phyloP scores from a whole-genome alignment of 129 eudicot species.

The Artemisia tridentata region DNA sequence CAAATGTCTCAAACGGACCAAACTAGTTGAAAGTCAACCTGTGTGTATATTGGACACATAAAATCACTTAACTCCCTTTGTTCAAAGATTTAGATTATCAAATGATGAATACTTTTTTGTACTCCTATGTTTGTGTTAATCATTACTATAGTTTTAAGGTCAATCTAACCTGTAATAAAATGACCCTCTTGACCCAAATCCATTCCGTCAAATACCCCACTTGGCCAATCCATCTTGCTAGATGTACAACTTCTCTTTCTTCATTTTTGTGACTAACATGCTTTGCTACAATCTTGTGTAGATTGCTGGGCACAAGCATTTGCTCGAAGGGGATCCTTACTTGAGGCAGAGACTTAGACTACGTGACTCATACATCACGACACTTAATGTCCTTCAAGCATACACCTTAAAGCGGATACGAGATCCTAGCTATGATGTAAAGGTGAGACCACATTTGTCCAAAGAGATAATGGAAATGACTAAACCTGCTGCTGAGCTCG shows the following conservation, averaged over 20 bases:
- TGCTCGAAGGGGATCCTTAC: conserved; percentile 90
- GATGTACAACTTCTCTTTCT: too few species aligned
- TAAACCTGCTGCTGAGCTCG: conserved; percentile 70
- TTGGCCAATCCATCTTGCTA: too few species aligned
- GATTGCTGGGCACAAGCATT: conserved; percentile 95
- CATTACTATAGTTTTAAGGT: neutral
- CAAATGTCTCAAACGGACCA: too few species aligned
- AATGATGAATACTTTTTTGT: too few species aligned
- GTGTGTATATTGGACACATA: too few species aligned
- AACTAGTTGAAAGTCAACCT: too few species aligned
- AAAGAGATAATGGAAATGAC: conserved; percentile 69
- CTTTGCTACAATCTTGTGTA: conserved; percentile 10
- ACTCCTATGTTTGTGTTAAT: too few species aligned
- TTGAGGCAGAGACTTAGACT: conserved; percentile 78
- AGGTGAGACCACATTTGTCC: conserved; percentile 75
- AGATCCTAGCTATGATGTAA: conserved; percentile 72
- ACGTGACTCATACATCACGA: conserved; percentile 92
- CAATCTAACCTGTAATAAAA: neutral
- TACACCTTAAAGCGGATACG: conserved; percentile 85
- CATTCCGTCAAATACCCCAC: too few species aligned
- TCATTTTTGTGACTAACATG: neutral
- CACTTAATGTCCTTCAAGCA: conserved; percentile 78
- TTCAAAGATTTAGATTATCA: too few species aligned
- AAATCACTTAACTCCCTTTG: too few species aligned
- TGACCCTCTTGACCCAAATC: neutral